phyloP scores from a whole-genome alignment of 2,329 filamentous ascomycete species.

The Ceratocystis destructans region DNA sequence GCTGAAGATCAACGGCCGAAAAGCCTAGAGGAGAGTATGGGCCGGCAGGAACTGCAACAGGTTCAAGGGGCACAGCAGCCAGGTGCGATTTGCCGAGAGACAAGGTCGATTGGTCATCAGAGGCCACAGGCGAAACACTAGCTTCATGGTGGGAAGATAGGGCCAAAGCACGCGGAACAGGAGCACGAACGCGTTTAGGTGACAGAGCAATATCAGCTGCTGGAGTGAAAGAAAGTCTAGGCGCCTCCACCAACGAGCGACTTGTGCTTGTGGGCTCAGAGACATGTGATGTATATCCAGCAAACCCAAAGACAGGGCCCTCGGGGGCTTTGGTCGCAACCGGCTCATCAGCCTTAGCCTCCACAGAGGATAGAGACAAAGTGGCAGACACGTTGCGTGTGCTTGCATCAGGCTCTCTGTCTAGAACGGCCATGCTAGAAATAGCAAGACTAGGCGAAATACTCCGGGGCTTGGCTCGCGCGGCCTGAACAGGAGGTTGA shows the following conservation, averaged over 20 bases:
- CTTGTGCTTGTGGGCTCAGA: slow-evolving; percentile 23
- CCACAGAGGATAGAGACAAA: slow-evolving; percentile 21
- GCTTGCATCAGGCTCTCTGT: slow-evolving; percentile 19
- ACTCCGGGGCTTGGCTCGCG: slow-evolving; percentile 8
- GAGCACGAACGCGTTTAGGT: neutral
- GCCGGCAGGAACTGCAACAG: slow-evolving; percentile 3
- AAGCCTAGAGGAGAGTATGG: slow-evolving; percentile 16
- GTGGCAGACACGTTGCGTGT: slow-evolving; percentile 17
- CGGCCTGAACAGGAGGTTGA: slow-evolving; percentile 9
- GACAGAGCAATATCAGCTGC: slow-evolving; percentile 7
- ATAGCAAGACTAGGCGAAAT: neutral
- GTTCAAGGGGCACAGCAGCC: slow-evolving; percentile 4
- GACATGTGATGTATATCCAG: slow-evolving; percentile 23
- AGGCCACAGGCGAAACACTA: neutral
- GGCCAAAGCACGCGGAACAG: slow-evolving; percentile 11
- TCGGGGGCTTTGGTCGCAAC: neutral
- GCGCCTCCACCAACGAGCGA: slow-evolving; percentile 21
- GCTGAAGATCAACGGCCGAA: slow-evolving; percentile 15
- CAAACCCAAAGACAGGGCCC: slow-evolving; percentile 22
- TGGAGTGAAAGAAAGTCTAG: slow-evolving; percentile 9
- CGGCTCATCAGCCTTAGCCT: slow-evolving; percentile 20
- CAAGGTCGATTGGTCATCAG: neutral
- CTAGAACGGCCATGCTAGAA: slow-evolving; percentile 4
- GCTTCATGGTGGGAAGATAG: slow-evolving; percentile 15
- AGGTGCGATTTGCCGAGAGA: slow-evolving; percentile 7